phyloP scores from a whole-genome alignment of 2,329 filamentous ascomycete species.

The Nannizzia gypsea region DNA sequence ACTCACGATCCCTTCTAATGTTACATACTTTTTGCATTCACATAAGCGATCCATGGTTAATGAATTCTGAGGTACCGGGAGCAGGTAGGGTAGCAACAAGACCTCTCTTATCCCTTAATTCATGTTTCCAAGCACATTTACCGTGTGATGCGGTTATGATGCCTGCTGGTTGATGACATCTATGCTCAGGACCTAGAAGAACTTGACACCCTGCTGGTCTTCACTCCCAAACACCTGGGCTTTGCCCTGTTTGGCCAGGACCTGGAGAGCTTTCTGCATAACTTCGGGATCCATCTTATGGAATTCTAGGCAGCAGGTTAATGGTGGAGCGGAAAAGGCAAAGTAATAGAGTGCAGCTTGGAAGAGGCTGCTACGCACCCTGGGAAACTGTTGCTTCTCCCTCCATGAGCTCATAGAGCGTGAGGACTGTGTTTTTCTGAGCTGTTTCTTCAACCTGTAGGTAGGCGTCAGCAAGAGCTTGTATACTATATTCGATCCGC shows the following conservation, averaged over 20 bases:
- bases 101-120: not conserved
- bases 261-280: conserved; percentile 63
- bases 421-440: conserved; percentile 79
- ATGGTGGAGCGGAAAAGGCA: too few species aligned
- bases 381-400: conserved; percentile 66
- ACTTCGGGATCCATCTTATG: conserved; percentile 78
- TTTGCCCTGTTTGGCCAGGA: conserved; percentile 80
- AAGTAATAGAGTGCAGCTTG: too few species aligned
- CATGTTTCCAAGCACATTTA: not conserved
- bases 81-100: too few species aligned
- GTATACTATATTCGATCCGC: not conserved
- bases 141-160: not conserved
- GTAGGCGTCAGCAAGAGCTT: conserved; percentile 17
- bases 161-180: not conserved
- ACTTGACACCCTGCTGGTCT: conserved; percentile 86
- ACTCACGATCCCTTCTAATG: not conserved
- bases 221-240: conserved; percentile 88
- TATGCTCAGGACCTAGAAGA: conserved; percentile 50
- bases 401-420: conserved; percentile 80
- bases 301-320: conserved; percentile 48
- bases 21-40: not conserved
- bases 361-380: conserved; percentile 37
- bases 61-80: too few species aligned
- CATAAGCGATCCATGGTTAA: not conserved
- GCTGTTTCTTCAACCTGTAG: conserved; percentile 63